Evolutionary conservation across 2,329 filamentous ascomycete species (phyloP).

Genomic region (Myrmaecium sp.): DNA sequence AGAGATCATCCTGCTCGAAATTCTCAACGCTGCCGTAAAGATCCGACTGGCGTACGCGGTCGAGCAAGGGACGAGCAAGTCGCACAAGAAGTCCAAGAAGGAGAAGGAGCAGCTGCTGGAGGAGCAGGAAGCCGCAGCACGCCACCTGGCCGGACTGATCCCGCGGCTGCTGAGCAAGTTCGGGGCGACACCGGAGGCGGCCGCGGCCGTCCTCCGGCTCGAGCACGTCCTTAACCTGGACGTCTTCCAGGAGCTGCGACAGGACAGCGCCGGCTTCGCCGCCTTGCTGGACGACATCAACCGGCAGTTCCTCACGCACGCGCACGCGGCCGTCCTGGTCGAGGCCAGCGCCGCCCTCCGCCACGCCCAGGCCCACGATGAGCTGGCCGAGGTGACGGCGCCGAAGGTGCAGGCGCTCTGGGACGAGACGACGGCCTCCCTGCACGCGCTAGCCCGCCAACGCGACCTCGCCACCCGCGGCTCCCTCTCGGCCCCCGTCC

Average conservation of each 20-base stretch:
- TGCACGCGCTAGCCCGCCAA: constrained; percentile 52
- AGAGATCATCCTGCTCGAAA: constrained; percentile 68
- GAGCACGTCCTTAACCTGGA: constrained; percentile 77
- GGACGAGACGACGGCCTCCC: constrained; percentile 62
- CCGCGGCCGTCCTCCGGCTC: constrained; percentile 68
- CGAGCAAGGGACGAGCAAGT: constrained; percentile 42
- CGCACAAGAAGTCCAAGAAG: constrained; percentile 33
- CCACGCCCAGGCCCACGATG: constrained; percentile 72
- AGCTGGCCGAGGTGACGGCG: constrained; percentile 73
- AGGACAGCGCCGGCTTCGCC: constrained; percentile 66
- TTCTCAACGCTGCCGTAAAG: constrained; percentile 70
- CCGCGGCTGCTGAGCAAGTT: constrained; percentile 84
- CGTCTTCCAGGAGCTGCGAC: constrained; percentile 73
- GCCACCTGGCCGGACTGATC: constrained; percentile 61
- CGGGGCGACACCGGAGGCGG: constrained; percentile 73
- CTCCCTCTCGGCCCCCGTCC: constrained; percentile 45
- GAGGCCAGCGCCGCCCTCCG: constrained; percentile 72
- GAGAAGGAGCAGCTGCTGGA: constrained; percentile 47
- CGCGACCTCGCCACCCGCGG: constrained; percentile 57
- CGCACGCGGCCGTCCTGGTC: constrained; percentile 65
- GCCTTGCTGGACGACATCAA: constrained; percentile 79
- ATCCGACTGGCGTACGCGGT: constrained; percentile 48
- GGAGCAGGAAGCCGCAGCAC: constrained; percentile 60
- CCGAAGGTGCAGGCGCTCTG: constrained; percentile 66
- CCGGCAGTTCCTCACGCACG: constrained; percentile 86